phyloP scores from a whole-genome alignment of 1,139 yeast genomes.

The Nakaseomyces nivariensis region DNA sequence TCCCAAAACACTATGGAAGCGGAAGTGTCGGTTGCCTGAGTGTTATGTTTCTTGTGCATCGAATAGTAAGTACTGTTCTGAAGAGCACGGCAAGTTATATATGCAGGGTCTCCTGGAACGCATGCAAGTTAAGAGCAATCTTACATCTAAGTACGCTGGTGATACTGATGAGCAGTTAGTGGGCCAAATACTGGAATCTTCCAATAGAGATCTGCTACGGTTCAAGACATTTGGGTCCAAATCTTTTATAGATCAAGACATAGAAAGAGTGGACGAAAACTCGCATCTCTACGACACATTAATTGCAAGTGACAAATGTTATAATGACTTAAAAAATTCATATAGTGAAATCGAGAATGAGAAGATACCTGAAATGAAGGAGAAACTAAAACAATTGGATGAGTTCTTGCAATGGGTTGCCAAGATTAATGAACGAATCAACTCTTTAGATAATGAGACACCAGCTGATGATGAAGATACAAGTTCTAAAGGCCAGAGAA shows the following conservation, averaged over 20 bases:
- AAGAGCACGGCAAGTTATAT: slow-evolving; percentile 58
- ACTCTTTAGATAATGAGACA: slow-evolving; percentile 9
- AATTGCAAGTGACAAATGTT: background rate
- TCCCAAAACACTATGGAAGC: slow-evolving; percentile 51
- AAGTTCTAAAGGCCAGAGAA: slow-evolving; percentile 10
- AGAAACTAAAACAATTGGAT: slow-evolving; percentile 13
- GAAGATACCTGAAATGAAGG: slow-evolving; percentile 14
- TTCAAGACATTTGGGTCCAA: slow-evolving; percentile 18
- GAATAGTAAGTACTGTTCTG: slow-evolving; percentile 62
- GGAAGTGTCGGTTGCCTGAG: slow-evolving; percentile 54
- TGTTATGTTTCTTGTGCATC: slow-evolving; percentile 52
- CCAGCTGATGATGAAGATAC: slow-evolving; percentile 14
- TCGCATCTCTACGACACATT: slow-evolving; percentile 22
- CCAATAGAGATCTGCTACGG: slow-evolving; percentile 16
- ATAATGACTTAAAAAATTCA: slow-evolving; percentile 26
- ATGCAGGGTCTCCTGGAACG: slow-evolving; percentile 32
- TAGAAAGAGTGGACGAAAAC: slow-evolving; percentile 25
- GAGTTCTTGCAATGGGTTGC: slow-evolving; percentile 26
- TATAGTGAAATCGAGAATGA: slow-evolving; percentile 14
- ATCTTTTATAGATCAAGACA: slow-evolving; percentile 13
- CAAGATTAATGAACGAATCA: slow-evolving; percentile 15
- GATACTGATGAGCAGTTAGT: slow-evolving; percentile 16
- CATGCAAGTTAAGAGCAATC: slow-evolving; percentile 14
- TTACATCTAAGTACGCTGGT: slow-evolving; percentile 5
- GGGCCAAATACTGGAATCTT: slow-evolving; percentile 10